phyloP scores from a whole-genome alignment of 768 basidiomycete species.

The Macrolepiota fuliginosa region DNA sequence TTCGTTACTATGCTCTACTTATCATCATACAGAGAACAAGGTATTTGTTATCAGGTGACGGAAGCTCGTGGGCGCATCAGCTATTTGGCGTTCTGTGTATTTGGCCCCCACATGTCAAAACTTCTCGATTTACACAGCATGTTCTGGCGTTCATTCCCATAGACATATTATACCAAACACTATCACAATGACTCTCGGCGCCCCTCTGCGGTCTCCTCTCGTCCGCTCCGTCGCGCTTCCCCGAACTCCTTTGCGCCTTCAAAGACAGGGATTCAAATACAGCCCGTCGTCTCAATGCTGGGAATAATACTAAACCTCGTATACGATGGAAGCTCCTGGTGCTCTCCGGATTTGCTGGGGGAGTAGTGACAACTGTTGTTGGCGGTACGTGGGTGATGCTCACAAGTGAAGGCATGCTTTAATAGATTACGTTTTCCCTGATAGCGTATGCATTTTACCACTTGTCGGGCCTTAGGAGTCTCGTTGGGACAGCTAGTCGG shows the following conservation, averaged over 20 bases:
- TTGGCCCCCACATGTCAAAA: no score
- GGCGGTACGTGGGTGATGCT: constrained; percentile 1
- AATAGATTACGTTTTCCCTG: neutral
- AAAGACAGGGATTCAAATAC: neutral
- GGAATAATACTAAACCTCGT: neutral
- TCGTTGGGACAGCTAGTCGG: constrained; percentile 26
- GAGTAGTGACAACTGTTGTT: neutral
- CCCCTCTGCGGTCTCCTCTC: neutral
- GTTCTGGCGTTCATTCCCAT: neutral
- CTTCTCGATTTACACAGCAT: neutral
- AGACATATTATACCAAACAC: neutral
- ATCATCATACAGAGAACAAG: no score
- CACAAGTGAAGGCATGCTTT: neutral
- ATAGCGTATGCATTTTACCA: constrained; percentile 40
- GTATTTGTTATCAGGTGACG: no score
- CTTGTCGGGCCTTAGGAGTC: constrained; percentile 35
- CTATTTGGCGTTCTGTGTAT: no score
- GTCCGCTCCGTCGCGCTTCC: neutral
- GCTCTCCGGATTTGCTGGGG: constrained; percentile 1
- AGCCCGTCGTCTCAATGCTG: neutral
- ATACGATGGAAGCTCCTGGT: neutral
- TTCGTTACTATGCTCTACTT: no score
- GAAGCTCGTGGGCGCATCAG: no score
- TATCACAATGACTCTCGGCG: neutral
- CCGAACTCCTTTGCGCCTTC: neutral